Evolutionary conservation across 352 stramenopile species (phyloP).

Genomic region (Halophytophthora polymorphica): DNA sequence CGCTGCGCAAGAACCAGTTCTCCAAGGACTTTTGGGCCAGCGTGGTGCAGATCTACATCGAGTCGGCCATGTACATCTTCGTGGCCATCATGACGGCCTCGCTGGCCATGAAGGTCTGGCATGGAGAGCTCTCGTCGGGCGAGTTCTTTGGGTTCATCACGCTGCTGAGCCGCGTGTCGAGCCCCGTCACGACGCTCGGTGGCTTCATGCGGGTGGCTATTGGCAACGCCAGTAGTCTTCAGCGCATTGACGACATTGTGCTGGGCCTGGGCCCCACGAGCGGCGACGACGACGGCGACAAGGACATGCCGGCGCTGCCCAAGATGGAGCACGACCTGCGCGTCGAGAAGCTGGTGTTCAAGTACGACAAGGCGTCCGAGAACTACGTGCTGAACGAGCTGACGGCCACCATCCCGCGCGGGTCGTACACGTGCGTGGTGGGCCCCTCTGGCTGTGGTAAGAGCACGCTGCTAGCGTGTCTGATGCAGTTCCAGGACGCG

Average conservation of each 20-base stretch:
- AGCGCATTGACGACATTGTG: conserved; percentile 86
- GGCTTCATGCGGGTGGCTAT: conserved; percentile 90
- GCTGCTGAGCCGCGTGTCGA: conserved; percentile 75
- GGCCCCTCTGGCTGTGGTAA: conserved; percentile 85
- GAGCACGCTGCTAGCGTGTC: conserved; percentile 80
- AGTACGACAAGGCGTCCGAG: conserved; percentile 83
- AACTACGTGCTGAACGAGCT: conserved; percentile 84
- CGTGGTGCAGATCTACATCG: conserved; percentile 90
- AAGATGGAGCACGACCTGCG: conserved; percentile 84
- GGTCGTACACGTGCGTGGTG: conserved; percentile 84
- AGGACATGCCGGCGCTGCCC: conserved; percentile 63
- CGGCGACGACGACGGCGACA: conserved; percentile 48
- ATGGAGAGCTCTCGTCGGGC: conserved; percentile 57
- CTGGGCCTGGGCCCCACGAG: conserved; percentile 42
- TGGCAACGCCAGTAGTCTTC: conserved; percentile 81
- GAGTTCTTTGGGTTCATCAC: conserved; percentile 87
- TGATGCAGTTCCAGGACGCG: conserved; percentile 88
- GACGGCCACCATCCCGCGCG: conserved; percentile 61
- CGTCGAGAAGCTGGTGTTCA: conserved; percentile 81
- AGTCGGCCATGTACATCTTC: conserved; percentile 90
- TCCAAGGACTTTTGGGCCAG: conserved; percentile 88
- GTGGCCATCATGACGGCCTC: conserved; percentile 84
- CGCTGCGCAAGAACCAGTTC: conserved; percentile 82
- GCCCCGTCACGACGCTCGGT: conserved; percentile 75
- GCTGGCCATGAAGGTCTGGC: conserved; percentile 84